These are phyloP conservation scores for Xerocomus spinulosus DNA, from an alignment of 768 basidiomycete genomes.

Conservation along the genomic window DNA sequence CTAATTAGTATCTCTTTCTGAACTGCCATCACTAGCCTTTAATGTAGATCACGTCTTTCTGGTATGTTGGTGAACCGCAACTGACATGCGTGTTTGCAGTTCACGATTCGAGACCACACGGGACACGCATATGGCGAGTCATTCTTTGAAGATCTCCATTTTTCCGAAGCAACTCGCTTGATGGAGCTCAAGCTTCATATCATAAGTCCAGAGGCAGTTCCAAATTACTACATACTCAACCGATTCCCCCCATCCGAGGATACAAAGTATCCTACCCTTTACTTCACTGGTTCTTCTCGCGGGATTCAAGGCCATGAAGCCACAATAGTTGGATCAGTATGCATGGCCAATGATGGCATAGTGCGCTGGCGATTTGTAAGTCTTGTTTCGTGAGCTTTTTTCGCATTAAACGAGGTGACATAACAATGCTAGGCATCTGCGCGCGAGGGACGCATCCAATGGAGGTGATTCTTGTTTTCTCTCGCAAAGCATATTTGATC, in stretches of 20 bases:
- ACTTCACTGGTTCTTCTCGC: slow-evolving; percentile 44
- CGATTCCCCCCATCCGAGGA: slow-evolving; percentile 21
- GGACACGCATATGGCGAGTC: slow-evolving; percentile 19
- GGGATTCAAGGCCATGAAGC: slow-evolving; percentile 42
- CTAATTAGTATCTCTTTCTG: not conserved
- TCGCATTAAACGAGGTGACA: slow-evolving; percentile 1
- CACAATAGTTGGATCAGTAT: slow-evolving; percentile 46
- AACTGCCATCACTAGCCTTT: slow-evolving; percentile 35
- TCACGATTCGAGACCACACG: slow-evolving; percentile 21
- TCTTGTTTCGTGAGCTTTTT: slow-evolving; percentile 5
- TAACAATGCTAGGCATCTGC: slow-evolving; percentile 43
- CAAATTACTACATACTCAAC: slow-evolving; percentile 16
- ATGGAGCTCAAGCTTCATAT: slow-evolving; percentile 54
- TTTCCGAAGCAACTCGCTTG: slow-evolving; percentile 62
- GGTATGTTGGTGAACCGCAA: not conserved
- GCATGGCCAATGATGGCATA: slow-evolving; percentile 42
- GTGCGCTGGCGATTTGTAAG: slow-evolving; percentile 61
- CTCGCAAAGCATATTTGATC: not conserved
- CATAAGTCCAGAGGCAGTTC: slow-evolving; percentile 30
- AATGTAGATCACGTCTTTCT: slow-evolving; percentile 36
- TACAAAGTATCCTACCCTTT: slow-evolving; percentile 39
- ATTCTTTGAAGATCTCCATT: slow-evolving; percentile 50
- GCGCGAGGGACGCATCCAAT: slow-evolving; percentile 49
- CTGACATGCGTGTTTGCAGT: slow-evolving; percentile 8
- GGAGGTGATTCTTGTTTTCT: slow-evolving; percentile 44